Evolutionary conservation across 306 rosid genomes (phyloP), one percentile per base, ranked within the genome.

Genomic region (Vigna angularis): DNA sequence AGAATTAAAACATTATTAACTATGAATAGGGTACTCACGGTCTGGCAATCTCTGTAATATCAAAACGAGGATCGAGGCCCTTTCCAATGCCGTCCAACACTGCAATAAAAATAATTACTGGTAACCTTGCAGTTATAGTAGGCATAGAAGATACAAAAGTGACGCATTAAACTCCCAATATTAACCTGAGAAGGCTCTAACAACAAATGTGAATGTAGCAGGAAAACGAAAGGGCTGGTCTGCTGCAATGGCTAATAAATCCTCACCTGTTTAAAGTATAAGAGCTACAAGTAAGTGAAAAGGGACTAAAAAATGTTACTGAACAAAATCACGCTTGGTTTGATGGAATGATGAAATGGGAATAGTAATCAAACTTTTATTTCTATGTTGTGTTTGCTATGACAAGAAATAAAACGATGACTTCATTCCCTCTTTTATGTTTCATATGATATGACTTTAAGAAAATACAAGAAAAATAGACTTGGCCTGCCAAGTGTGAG

Each of bases 201-300:
- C 99, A 88, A 95, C 99, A 78, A 95, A 95, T 73, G 99, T 95
- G 90, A 95, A 95, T 71, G 99, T 95, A n/a, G 99, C 99, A 55
- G 99, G 99, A 83, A 95, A 95, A 9, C 99, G 90, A 80, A 95
- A 95, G 75, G 99, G 99, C 86, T 95, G 99, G 75, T 95, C 99
- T 50, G 94, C 96, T 52, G 98, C 97, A 88, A 95, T 95, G 82
- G 99, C 68, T 84, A 95, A 81, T 78, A 95, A 83, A 87, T 95
- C 98, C 81, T 95, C 99, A 73, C 99, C 99, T 95, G 96, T 91
- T 79, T 68, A 78, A 66, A 79, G 76, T 47, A 40, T 66, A 83
- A 82, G 70, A 68, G 47, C 73, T 66, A 77, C 34, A 34, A 86
- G 86, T 38, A 66, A 44, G 81, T 67, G 28, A 36, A 18, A 59